Base-by-base conservation (phyloP, 2,329 filamentous ascomycete species). In the Penicillium rolfsii region DNA sequence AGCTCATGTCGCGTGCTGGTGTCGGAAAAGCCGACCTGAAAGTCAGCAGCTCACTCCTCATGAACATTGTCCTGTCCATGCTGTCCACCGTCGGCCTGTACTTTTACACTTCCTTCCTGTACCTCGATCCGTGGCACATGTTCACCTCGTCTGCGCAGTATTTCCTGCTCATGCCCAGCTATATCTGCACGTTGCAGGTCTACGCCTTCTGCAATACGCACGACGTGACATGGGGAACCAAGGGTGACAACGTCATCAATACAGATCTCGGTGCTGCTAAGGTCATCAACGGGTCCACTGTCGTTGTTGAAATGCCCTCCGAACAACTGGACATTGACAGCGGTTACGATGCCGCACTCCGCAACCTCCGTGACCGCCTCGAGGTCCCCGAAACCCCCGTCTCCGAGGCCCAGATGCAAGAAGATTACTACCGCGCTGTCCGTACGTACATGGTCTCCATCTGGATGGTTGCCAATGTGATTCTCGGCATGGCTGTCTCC, bases 131-230 rank as follows among this genome's bases (percentile, higher is more conserved):
- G 0, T 99, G 95, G 95, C 95, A 99, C 82, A 95, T 99, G 91
- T 90, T 99, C 80, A 99, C 95, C 12, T 94, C 89, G 0, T 88
- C 91, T 0, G 86, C 84, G 0, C 93, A 97, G 76, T 99, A 99
- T 82, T 97, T 99, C 75, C 85, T 93, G 50, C 87, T 99, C 28
- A 83, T 99, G 38, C 95, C 95, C 0, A 89, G 85, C 41, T 99
- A 98, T 81, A 96, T 99, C 78, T 98, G 95, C 81, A 98, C 92
- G 0, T 84, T 99, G 2, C 95, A 99, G 77, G 93, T 98, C 22
- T 99, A 99, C 79, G 95, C 95, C 46, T 99, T 99, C 79, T 98
- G 95, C 83, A 99, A 99, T 81, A 96, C 94, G 0, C 95, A 99
- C 85, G 95, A 99, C 75, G 93, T 99, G 22, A 96, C 93, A 0